Evolutionary conservation across 441 rosid species (phyloP).

Genomic region (Erodium moschatum): DNA sequence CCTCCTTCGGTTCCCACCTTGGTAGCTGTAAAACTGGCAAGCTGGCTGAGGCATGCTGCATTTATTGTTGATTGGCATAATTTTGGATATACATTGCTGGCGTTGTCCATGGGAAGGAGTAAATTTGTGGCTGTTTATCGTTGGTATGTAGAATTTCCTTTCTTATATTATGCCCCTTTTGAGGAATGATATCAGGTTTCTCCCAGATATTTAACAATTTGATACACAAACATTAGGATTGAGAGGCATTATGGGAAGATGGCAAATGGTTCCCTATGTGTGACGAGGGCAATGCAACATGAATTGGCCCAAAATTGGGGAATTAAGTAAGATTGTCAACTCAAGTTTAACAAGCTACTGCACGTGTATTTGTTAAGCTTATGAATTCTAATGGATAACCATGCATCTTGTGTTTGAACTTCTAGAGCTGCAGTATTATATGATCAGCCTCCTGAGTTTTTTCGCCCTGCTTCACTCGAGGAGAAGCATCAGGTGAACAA

Average conservation of each 20-base stretch:
- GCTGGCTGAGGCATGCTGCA: constrained; percentile 58
- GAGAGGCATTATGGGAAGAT: constrained; percentile 76
- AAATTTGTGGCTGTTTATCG: constrained; percentile 63
- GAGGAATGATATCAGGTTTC: background rate
- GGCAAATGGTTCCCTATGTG: constrained; percentile 83
- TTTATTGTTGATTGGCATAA: constrained; percentile 94
- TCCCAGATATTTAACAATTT: background rate
- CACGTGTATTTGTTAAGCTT: constrained; percentile 9
- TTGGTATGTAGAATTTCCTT: constrained; percentile 40
- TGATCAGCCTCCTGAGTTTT: constrained; percentile 94
- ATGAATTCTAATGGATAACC: constrained; percentile 16
- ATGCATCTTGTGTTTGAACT: constrained; percentile 22
- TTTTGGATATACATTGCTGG: constrained; percentile 85
- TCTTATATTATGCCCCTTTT: background rate
- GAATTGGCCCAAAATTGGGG: constrained; percentile 95
- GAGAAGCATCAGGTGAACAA: constrained; percentile 69
- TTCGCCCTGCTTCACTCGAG: constrained; percentile 53
- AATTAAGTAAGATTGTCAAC: constrained; percentile 54
- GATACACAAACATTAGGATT: constrained; percentile 34
- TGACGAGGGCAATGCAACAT: constrained; percentile 92
- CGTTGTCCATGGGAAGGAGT: constrained; percentile 79
- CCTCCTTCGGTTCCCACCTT: constrained; percentile 95
- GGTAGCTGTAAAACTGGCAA: constrained; percentile 85
- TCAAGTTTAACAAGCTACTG: constrained; percentile 20
- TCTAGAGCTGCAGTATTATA: constrained; percentile 67